Percentiles rank a stretch among this genome's conserved stretches.
phyloP scores from a whole-genome alignment of 257 asterid species.

The Solanum dulcamara region DNA sequence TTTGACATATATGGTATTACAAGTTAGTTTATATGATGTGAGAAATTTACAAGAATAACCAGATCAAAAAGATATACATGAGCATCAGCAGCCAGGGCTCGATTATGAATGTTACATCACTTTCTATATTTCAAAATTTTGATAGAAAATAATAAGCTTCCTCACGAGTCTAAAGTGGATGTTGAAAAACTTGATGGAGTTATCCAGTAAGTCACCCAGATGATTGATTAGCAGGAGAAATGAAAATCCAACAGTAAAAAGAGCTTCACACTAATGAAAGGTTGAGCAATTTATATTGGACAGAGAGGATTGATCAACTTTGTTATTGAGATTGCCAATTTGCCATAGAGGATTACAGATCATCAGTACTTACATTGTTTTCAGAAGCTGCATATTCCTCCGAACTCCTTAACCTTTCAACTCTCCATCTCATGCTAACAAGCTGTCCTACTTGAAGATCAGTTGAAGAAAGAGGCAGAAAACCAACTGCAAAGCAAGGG shows the following conservation, averaged over 20 bases:
- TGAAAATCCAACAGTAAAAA: neutral
- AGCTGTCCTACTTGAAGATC: conserved; percentile 95
- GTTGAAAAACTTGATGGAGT: neutral
- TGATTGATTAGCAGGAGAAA: neutral
- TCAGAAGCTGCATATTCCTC: conserved; percentile 30
- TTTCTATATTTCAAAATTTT: neutral
- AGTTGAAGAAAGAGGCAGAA: conserved; percentile 81
- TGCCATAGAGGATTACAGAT: neutral
- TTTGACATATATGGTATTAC: neutral
- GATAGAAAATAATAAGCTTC: neutral
- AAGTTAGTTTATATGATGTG: neutral
- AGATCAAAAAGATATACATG: neutral
- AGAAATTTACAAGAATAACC: neutral
- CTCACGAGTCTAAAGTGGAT: neutral
- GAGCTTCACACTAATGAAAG: neutral
- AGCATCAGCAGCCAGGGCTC: neutral
- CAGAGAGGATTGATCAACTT: neutral
- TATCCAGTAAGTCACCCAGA: neutral
- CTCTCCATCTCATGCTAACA: conserved; percentile 90
- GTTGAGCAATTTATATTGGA: neutral
- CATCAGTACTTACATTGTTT: conserved; percentile 36
- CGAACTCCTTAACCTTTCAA: conserved; percentile 69
- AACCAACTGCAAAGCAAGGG: conserved; percentile 96
- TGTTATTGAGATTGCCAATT: neutral
- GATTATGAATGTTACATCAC: neutral